Evolutionary conservation across 768 basidiomycete species (phyloP), one percentile per base, ranked within the genome.

Genomic region (Leccinum olivaceopallidum): DNA sequence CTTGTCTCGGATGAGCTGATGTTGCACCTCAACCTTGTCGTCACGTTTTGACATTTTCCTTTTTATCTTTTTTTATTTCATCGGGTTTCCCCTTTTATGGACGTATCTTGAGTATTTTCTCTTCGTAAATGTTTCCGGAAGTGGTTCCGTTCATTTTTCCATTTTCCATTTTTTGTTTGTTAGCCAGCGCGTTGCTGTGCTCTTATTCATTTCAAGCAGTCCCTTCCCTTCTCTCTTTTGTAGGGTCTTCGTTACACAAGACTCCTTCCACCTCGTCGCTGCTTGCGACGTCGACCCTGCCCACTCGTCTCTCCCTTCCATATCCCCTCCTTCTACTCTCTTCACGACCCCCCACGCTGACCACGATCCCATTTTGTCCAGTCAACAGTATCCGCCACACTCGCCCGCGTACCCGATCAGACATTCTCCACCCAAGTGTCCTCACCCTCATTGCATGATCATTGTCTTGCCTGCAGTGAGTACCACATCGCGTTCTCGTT

Each of bases 401-500:
- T 75, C 69, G 66, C 42, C 63, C 66, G 75, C 73, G 66, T 73
- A 58, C 70, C 63, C 61, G 69, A 66, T 63, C 60, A 55, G 64
- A 61, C 71, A 66, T 67, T 70, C 73, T 66, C 67, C 64, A 80
- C 74, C 79, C 81, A 81, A 80, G 59, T 65, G 69, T 66, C 58
- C 49, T 63, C 60, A 63, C 67, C 71, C 52, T 71, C 72, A 67
- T 79, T 75, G 80, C 70, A 80, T 80, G 80, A 75, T 68, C 60
- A 69, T 67, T 64, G 72, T 72, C 70, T 70, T 71, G 63, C 63
- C 70, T 63, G 68, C 62, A 60, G 80, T 80, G 70, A 79, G 77
- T 77, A 57, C 44, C 42, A 14, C 44, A 48, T n/a, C 48, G 6
- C 22, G 34, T 60, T 60, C 56, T 53, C 59, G 51, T 64, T 44